Percentiles rank a stretch among this genome's conserved stretches.
Conservation (phyloP, 176 grass and related monocot genomes). For the barley (Hordeum vulgare) region DNA sequence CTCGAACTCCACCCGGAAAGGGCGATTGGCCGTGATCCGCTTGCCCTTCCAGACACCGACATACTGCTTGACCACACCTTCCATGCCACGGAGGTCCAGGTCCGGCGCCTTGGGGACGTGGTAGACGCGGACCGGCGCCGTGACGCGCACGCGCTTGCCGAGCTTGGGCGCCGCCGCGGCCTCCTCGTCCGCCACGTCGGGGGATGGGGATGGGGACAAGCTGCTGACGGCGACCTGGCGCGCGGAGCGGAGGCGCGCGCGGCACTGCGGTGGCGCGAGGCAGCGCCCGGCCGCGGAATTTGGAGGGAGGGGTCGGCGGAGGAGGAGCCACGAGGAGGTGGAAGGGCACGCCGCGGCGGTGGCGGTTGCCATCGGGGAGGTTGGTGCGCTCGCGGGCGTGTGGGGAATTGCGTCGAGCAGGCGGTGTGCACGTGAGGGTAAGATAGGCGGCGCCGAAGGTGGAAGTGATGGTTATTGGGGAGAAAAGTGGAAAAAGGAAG, state of each 20-base stretch:
- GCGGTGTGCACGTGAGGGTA: slow-evolving; percentile 34
- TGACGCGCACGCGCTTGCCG: slow-evolving; percentile 72
- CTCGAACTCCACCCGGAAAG: slow-evolving; percentile 76
- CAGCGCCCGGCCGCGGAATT: slow-evolving; percentile 1
- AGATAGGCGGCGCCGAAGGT: neutral
- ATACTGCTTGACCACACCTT: slow-evolving; percentile 83
- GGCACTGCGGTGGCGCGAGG: slow-evolving; percentile 2
- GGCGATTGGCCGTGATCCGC: slow-evolving; percentile 69
- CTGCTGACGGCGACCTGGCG: slow-evolving; percentile 51
- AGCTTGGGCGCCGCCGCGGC: slow-evolving; percentile 46
- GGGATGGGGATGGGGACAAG: slow-evolving; percentile 23
- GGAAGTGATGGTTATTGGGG: neutral
- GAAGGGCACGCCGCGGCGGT: slow-evolving; percentile 22
- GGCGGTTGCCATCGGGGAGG: slow-evolving; percentile 29
- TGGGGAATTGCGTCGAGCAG: slow-evolving; percentile 52
- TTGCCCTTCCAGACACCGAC: slow-evolving; percentile 79
- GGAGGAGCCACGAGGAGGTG: slow-evolving; percentile 13
- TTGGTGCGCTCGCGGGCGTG: slow-evolving; percentile 1
- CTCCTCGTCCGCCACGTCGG: slow-evolving; percentile 45
- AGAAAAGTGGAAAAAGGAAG: neutral
- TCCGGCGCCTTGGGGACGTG: slow-evolving; percentile 78
- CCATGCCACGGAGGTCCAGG: slow-evolving; percentile 69
- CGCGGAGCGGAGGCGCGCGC: slow-evolving; percentile 19
- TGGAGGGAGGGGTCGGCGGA: neutral
- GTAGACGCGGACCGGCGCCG: slow-evolving; percentile 57